Base-by-base conservation (phyloP, 177 flowering plant genomes). In the Vitis hybrid region DNA sequence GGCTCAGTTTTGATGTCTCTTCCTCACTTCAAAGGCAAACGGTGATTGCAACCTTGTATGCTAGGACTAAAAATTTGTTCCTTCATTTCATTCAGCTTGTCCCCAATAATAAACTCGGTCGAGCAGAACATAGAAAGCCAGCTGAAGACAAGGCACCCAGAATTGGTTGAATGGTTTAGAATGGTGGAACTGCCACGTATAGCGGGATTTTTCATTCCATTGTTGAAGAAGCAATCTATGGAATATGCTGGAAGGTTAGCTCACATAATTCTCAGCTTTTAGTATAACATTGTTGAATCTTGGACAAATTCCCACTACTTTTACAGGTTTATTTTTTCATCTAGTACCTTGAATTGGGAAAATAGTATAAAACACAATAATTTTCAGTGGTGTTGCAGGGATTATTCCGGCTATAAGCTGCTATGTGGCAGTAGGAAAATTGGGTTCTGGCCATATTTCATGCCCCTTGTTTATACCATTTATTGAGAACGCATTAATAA, bases 311-410 rank as follows among this genome's bases (percentile, higher is more conserved):
- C 46, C 46, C 46, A 35, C 46, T 35, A 0, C 46, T 35, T 7
- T 35, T 7, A 35, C 46, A 6, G 9, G 46, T 35, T 35, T 35
- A 35, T 35, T 35, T n/a, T 17, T 21, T 46, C 46, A 9, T 21
- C 14, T 27, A 27, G 24, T 9, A 24, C 35, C 64, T 13, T 13
- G 58, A 5, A 51, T 59, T 41, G 7, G 9, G 56, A 58, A 69
- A 21, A 46, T 63, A 71, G 69, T 67, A 70, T 77, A 24, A 61
- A 78, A 66, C 72, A 72, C 51, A 73, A 68, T 62, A 60, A 69
- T 69, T 50, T 71, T 67, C 87, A 88, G 91, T 82, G 92, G 89
- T 77, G 79, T 85, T 81, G 91, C 92, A 87, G 91, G 85, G 75
- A 70, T 78, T 21, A 68, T 83, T 76, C 74, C 78, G 77, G 87